Evolutionary conservation across 768 basidiomycete species (phyloP), one percentile per base, ranked within the genome.

Genomic region (Rhodocollybia butyracea): DNA sequence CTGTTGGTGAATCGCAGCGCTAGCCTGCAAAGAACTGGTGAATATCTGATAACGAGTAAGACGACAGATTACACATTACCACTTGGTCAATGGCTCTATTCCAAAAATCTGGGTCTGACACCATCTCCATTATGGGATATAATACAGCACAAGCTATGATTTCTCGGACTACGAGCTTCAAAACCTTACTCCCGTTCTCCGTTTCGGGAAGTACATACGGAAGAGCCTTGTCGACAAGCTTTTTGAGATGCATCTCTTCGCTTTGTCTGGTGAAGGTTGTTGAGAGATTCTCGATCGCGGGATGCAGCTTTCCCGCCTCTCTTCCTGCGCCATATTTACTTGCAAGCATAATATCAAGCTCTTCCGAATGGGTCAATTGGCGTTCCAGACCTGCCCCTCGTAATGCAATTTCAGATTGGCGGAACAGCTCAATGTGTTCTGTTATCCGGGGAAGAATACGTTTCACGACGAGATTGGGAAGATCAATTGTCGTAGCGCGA

Each of bases 71-170:
- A 76, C 91, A n/a, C n/a, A n/a, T 71, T 67, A 94, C 95, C 73
- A 91, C 83, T 72, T 94, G 87, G 68, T 98, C 95, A 47, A 98
- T 90, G 34, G 84, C 82, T 56, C 84, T 78, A 72, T 99, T 99
- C 94, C 94, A 98, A 60, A 97, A 97, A 69, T 99, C 97, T 4
- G 94, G 92, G 68, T 99, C 97, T 27, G 89, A 80, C 32, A 98
- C 66, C 87, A 96, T 91, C 46, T 98, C 92, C 77, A 96, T 85
- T 52, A 96, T 69, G 12, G 96, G 94, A 64, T 89, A 85, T 38
- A 98, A 64, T 3, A 96, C 84, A 2, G 87, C 76, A 65, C 92
- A 95, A 3, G 89, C 81, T 1, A 88, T 75, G 60, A 98, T 81
- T 71, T 99, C 97, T 43, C 93, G 75, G 3, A 85, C 83, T 15